A percentile compares a stretch with the other conserved stretches of the same genome.
phyloP scores from a whole-genome alignment of 2,329 filamentous ascomycete genomes.

The Fusarium dlaminii region DNA sequence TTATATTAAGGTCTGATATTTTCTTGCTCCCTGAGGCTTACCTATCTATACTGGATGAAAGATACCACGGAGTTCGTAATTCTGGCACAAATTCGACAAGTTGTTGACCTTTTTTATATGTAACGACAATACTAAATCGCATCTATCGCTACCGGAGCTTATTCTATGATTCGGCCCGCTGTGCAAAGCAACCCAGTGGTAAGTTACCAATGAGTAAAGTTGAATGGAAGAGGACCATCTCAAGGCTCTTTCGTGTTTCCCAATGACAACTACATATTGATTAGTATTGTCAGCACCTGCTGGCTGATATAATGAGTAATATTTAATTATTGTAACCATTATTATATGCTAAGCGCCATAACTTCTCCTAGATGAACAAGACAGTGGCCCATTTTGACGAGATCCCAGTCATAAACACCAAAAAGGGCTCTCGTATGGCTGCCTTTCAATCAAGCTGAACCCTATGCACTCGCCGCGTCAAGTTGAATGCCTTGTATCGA shows the following conservation, averaged over 20 bases:
- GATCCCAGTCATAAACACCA: neutral
- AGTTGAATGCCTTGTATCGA: neutral
- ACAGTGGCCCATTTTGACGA: neutral
- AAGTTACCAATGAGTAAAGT: neutral
- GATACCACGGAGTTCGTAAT: neutral
- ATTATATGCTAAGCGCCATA: neutral
- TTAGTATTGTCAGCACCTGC: neutral
- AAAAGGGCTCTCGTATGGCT: neutral
- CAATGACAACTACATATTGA: neutral
- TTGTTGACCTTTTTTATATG: neutral
- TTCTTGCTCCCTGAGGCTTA: neutral
- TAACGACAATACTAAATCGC: neutral
- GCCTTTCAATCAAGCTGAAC: constrained; percentile 12
- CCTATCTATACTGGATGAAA: neutral
- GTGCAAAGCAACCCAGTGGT: neutral
- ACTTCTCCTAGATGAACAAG: neutral
- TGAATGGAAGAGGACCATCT: neutral
- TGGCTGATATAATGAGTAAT: neutral
- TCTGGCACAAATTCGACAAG: neutral
- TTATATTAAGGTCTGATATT: neutral
- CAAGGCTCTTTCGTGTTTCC: neutral
- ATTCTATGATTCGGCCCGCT: neutral
- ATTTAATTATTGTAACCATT: constrained; percentile 17
- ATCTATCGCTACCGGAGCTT: neutral
- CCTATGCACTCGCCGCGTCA: constrained; percentile 14